phyloP scores from a whole-genome alignment of 148 eudicot species.

The Nepenthes gracilis region DNA sequence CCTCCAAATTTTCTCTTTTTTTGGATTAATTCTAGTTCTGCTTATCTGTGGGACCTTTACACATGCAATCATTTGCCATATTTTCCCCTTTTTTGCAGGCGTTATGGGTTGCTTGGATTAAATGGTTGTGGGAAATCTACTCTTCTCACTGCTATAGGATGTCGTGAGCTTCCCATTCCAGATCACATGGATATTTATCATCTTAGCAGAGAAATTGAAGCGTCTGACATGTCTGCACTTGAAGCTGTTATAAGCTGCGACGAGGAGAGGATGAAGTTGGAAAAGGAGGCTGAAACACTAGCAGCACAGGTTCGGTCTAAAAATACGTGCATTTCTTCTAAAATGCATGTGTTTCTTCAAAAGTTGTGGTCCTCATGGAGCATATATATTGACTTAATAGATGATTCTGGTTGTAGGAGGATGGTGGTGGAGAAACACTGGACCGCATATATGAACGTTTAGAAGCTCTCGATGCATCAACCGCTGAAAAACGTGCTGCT shows the following conservation, averaged over 20 bases:
- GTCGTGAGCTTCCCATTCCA: conserved; percentile 88
- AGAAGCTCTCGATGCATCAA: conserved; percentile 76
- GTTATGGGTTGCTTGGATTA: conserved; percentile 88
- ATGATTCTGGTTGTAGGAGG: conserved; percentile 37
- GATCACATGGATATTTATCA: conserved; percentile 94
- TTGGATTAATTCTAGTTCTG: background rate
- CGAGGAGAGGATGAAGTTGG: conserved; percentile 67
- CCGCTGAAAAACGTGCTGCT: conserved; percentile 95
- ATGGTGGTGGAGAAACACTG: conserved; percentile 82
- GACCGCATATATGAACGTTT: conserved; percentile 84
- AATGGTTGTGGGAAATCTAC: conserved; percentile 98
- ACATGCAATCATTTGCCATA: background rate
- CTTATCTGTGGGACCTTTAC: background rate
- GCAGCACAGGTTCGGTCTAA: conserved; percentile 43
- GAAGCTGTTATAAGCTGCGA: conserved; percentile 76
- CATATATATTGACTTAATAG: background rate
- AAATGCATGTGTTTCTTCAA: background rate
- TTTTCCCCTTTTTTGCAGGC: conserved; percentile 25
- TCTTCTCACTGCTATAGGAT: conserved; percentile 78
- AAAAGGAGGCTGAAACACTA: conserved; percentile 73
- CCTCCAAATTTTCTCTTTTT: background rate
- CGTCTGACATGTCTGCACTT: conserved; percentile 86
- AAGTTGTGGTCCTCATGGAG: background rate
- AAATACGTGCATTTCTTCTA: background rate
- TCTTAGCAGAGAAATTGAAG: conserved; percentile 80